These are phyloP conservation scores for Magnolia changhungtana DNA, from an alignment of 164 flowering plant species.

Conservation along the genomic window DNA sequence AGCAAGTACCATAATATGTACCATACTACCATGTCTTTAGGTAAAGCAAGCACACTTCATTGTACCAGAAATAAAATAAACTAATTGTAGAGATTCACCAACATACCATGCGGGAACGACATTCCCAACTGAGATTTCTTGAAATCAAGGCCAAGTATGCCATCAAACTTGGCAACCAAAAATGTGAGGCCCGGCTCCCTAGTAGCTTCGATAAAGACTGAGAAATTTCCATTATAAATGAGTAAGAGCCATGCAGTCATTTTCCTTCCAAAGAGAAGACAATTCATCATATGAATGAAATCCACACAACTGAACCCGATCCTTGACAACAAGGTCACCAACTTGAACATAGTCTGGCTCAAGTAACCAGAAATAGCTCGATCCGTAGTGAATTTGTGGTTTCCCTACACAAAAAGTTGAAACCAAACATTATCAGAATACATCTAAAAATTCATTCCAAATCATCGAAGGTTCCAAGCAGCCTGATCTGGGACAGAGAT, in stretches of 20 bases:
- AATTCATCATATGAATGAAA: neutral
- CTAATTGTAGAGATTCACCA: neutral
- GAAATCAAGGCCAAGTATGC: slow-evolving; percentile 88
- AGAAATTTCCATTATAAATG: neutral
- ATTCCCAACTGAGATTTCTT: slow-evolving; percentile 80
- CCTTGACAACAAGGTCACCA: slow-evolving; percentile 68
- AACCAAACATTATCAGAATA: neutral
- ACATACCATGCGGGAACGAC: slow-evolving; percentile 81
- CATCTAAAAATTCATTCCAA: no score
- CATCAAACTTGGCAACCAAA: slow-evolving; percentile 88
- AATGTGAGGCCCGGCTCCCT: slow-evolving; percentile 75
- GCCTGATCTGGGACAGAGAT: no score
- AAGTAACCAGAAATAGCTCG: slow-evolving; percentile 83
- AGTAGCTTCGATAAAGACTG: slow-evolving; percentile 90
- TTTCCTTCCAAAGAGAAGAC: neutral
- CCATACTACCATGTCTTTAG: no score
- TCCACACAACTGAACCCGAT: slow-evolving; percentile 47
- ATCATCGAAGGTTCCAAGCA: no score
- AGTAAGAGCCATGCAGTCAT: no score
- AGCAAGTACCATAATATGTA: no score
- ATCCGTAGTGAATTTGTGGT: slow-evolving; percentile 78
- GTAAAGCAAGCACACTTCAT: neutral
- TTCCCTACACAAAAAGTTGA: slow-evolving; percentile 36
- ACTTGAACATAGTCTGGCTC: slow-evolving; percentile 62
- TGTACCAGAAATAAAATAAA: neutral